Percentiles rank a stretch among this genome's conserved stretches.
These are phyloP conservation scores for Millerozyma acaciae DNA, from an alignment of 805 yeast genomes.

Conservation along the genomic window DNA sequence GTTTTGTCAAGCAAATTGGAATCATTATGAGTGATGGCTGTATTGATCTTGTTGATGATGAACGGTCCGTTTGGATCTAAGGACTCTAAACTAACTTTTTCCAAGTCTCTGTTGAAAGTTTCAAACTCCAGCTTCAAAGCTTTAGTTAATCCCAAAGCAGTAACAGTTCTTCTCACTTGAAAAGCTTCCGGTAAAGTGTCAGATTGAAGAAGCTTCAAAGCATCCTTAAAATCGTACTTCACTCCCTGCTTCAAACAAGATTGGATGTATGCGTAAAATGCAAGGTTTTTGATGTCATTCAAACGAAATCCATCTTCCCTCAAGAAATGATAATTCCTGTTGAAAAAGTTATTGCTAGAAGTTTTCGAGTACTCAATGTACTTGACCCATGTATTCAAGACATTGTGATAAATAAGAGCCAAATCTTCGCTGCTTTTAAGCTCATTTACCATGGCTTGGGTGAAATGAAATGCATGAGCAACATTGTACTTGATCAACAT, in stretches of 20 bases:
- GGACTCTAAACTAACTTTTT: conserved; percentile 13
- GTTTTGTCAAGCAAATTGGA: conserved; percentile 15
- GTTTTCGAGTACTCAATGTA: conserved; percentile 23
- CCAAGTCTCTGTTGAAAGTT: conserved; percentile 6
- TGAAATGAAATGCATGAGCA: conserved; percentile 33
- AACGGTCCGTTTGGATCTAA: conserved; percentile 33
- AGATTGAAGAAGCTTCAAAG: conserved; percentile 24
- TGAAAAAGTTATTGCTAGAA: conserved; percentile 5
- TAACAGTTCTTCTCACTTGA: conserved; percentile 16
- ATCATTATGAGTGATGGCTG: conserved; percentile 17
- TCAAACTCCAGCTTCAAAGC: conserved; percentile 5
- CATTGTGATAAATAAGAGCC: conserved; percentile 16
- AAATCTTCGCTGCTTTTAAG: conserved; percentile 13
- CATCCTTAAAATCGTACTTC: conserved; percentile 20
- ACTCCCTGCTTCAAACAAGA: conserved; percentile 22
- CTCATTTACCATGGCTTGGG: conserved; percentile 15
- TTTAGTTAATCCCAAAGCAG: conserved; percentile 3
- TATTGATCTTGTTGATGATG: conserved; percentile 20
- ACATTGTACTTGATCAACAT: conserved; percentile 24
- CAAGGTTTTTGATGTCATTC: conserved; percentile 18
- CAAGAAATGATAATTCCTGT: conserved; percentile 6
- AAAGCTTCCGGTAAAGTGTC: conserved; percentile 18
- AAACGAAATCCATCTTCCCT: conserved; percentile 6
- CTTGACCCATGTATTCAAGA: conserved; percentile 32
- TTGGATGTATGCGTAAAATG: conserved; percentile 32